Conservation (phyloP, 306 rosid species). For the Citrullus colocynthis region DNA sequence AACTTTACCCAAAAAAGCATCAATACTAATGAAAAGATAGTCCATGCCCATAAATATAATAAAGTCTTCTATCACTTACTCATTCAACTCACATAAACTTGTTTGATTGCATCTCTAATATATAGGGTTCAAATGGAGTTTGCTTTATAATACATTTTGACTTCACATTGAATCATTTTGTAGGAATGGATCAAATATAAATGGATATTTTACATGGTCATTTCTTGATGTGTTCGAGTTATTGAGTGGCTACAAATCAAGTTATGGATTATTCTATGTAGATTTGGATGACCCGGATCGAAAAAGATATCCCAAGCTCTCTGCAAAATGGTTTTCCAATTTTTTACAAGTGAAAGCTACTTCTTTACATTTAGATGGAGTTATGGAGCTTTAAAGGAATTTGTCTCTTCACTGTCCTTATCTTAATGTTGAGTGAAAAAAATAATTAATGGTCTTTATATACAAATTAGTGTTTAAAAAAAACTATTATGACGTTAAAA, state of each 20-base stretch:
- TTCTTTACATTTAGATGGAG: background rate
- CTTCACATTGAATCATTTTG: background rate
- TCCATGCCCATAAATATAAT: too few species aligned
- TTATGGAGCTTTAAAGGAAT: background rate
- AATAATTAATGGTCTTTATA: too few species aligned
- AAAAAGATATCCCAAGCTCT: constrained; percentile 40
- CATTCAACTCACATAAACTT: too few species aligned
- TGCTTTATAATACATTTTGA: background rate
- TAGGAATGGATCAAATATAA: constrained; percentile 45
- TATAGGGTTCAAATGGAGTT: background rate
- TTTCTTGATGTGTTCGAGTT: constrained; percentile 42
- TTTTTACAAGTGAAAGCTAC: constrained; percentile 20
- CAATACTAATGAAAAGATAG: too few species aligned
- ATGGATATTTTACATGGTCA: constrained; percentile 59
- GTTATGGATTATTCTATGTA: constrained; percentile 36
- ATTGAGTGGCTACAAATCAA: constrained; percentile 17
- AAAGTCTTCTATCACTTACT: too few species aligned
- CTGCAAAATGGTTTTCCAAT: constrained; percentile 44
- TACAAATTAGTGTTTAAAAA: too few species aligned
- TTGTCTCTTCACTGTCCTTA: too few species aligned
- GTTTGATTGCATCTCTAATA: too few species aligned
- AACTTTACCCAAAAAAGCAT: too few species aligned
- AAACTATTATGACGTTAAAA: too few species aligned
- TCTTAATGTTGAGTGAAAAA: too few species aligned
- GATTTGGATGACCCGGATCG: constrained; percentile 33